phyloP scores from a whole-genome alignment of 2,329 filamentous ascomycete species.

The Drechslerella dactyloides region DNA sequence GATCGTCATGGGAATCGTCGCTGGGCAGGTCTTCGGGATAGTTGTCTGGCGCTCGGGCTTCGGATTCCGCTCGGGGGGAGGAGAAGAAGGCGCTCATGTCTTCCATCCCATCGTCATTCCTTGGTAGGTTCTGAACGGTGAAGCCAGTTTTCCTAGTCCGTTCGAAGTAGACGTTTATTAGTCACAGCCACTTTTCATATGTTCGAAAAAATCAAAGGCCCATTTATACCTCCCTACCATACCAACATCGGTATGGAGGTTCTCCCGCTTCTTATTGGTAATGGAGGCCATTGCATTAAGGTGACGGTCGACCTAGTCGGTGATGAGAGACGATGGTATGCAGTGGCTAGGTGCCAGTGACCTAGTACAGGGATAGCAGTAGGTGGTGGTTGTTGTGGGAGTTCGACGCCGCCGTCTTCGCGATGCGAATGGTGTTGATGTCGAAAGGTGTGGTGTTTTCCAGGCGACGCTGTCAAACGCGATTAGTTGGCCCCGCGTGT shows the following conservation, averaged over 20 bases:
- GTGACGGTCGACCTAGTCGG: too few species aligned
- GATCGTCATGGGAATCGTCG: slow-evolving; percentile 12
- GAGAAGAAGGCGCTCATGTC: slow-evolving; percentile 85
- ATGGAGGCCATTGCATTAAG: slow-evolving; percentile 23
- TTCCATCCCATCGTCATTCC: slow-evolving; percentile 92
- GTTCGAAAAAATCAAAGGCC: neutral
- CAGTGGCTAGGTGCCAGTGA: too few species aligned
- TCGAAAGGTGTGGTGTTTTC: too few species aligned
- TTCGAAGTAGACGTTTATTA: neutral
- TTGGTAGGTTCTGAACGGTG: slow-evolving; percentile 73
- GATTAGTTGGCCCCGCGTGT: too few species aligned
- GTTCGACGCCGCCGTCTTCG: too few species aligned
- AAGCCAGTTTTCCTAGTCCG: slow-evolving; percentile 85
- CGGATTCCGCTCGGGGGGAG: slow-evolving; percentile 67
- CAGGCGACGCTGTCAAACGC: too few species aligned
- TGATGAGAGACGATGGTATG: too few species aligned
- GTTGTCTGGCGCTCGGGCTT: slow-evolving; percentile 52
- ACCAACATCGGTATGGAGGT: slow-evolving; percentile 44
- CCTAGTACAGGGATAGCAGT: too few species aligned
- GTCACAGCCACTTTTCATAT: neutral
- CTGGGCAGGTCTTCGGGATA: slow-evolving; percentile 2
- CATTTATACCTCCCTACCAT: slow-evolving; percentile 37
- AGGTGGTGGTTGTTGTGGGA: too few species aligned
- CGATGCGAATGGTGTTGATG: too few species aligned
- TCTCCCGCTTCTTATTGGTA: slow-evolving; percentile 34